Conservation (phyloP, 1,284 basidiomycete genomes). For the Ceratobasidium sp. region DNA sequence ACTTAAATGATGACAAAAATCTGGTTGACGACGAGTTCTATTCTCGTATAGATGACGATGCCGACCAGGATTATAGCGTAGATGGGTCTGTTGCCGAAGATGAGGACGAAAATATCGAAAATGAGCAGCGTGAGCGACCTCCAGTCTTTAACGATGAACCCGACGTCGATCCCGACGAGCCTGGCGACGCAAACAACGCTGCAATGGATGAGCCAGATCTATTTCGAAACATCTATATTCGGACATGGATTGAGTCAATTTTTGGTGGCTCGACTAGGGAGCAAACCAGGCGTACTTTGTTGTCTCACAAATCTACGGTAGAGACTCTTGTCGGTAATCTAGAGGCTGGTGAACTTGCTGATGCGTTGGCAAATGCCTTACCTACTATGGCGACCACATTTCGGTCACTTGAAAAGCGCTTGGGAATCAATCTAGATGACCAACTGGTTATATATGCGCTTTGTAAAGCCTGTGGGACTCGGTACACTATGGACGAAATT, state of each 20-base stretch:
- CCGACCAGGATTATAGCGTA: too few species aligned
- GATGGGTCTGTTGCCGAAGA: too few species aligned
- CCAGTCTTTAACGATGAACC: too few species aligned
- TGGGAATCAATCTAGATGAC: background rate
- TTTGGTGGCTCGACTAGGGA: background rate
- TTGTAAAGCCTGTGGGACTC: background rate
- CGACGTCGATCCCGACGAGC: background rate
- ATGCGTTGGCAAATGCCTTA: background rate
- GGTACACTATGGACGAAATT: background rate
- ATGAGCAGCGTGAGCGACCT: too few species aligned
- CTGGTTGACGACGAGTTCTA: too few species aligned
- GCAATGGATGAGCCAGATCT: constrained; percentile 1
- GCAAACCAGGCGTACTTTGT: background rate
- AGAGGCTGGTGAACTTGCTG: background rate
- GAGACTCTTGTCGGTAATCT: background rate
- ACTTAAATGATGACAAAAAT: too few species aligned
- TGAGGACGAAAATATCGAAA: too few species aligned
- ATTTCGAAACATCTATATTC: background rate
- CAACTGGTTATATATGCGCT: background rate
- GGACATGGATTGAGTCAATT: background rate
- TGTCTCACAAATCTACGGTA: constrained; percentile 2
- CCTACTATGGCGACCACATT: background rate
- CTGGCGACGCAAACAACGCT: background rate
- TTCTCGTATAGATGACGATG: too few species aligned
- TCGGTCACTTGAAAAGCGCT: background rate